Evolutionary conservation across 179 eudicot species (phyloP).

Genomic region (Silene vulgaris): DNA sequence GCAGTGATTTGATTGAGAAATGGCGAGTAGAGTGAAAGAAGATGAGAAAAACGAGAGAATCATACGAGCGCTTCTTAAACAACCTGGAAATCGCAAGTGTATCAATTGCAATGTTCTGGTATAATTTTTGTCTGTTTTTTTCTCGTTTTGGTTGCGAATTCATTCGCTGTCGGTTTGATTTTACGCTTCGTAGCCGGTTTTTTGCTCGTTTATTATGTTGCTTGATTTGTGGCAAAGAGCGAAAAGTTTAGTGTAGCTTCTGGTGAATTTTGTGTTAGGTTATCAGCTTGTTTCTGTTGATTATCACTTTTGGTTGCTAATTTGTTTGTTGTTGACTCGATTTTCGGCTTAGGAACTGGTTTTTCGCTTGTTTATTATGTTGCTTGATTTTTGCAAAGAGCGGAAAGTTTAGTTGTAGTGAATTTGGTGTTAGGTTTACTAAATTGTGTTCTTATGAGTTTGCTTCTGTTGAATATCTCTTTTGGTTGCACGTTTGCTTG

Average conservation of each 20-base stretch:
- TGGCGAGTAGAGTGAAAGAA: slow-evolving; percentile 77
- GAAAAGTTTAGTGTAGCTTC: neutral
- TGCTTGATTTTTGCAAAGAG: neutral
- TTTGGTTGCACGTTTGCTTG: neutral
- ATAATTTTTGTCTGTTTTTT: slow-evolving; percentile 21
- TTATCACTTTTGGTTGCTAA: no score
- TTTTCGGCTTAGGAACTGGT: no score
- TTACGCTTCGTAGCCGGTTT: neutral
- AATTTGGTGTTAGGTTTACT: neutral
- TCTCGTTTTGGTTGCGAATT: neutral
- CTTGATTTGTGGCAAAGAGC: slow-evolving; percentile 3
- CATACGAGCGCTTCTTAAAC: slow-evolving; percentile 73
- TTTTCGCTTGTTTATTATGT: no score
- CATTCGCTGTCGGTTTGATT: neutral
- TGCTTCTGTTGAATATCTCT: neutral
- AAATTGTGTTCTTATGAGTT: neutral
- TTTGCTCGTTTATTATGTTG: neutral
- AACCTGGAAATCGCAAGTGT: slow-evolving; percentile 73
- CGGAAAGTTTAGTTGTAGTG: neutral
- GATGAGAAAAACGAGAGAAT: slow-evolving; percentile 79
- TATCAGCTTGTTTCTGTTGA: no score
- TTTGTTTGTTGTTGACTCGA: no score
- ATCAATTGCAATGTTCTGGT: slow-evolving; percentile 92
- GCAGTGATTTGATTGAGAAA: slow-evolving; percentile 32
- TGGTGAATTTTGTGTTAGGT: no score